Base-by-base conservation (phyloP, 352 stramenopile genomes). In the Halophytophthora batemanensis region DNA sequence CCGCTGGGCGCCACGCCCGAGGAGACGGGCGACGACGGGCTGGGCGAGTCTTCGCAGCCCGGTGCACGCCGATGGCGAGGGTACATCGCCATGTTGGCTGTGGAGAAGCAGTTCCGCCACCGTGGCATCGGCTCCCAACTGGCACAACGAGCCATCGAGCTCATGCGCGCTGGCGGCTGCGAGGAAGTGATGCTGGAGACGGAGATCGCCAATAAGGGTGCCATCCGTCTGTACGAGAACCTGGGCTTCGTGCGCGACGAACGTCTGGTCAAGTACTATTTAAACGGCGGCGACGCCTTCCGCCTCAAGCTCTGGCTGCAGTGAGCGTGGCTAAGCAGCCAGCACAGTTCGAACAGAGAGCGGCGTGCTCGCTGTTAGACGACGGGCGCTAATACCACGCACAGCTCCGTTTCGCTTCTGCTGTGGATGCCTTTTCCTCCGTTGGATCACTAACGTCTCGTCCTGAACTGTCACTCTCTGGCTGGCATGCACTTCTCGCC, bases 81-180 rank as follows among this genome's bases (percentile, higher is more conserved):
- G 1, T 98, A 98, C 70, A 98, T 98, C 54, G 93, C 92, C 28
- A 98, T 98, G 93, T 70, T 98, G 45, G 90, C 91, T 1, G 93
- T 98, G 35, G 88, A 98, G 44, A 93, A 93, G 44, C 72, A 79
- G 37, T 95, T 80, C 54, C 76, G 93, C 25, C 82, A 96, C 49
- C 77, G 86, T 33, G 90, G 93, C 53, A 98, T 98, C 35, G 84
- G 88, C 35, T 97, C 91, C 39, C 69, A 86, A 45, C 66, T 98
- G 40, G 91, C 87, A 31, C 74, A 81, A 41, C 74, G 78, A 44
- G 89, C 89, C 22, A 97, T 98, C 47, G 80, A 96, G 38, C 61
- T 84, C 22, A 97, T 98, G 90, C 66, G 79, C 29, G 61, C 56
- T 49, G 70, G 82, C 39, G 74, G 71, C 49, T 96, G 84, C 66